Evolutionary conservation across 805 yeast genomes (phyloP).

Genomic region (Candida berthetii): DNA sequence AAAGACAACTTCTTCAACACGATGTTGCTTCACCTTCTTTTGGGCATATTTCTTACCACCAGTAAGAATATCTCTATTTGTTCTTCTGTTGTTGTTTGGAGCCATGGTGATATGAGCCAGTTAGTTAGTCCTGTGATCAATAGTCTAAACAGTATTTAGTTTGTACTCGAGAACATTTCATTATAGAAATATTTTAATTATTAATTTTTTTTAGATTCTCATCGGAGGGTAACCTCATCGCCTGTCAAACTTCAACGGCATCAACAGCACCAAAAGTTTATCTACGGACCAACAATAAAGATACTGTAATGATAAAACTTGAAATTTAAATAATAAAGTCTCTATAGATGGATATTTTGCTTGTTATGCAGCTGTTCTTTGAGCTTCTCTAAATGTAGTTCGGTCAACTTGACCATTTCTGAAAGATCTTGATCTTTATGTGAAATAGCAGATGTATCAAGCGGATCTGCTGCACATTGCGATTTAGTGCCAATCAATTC

Average conservation of each 20-base stretch:
- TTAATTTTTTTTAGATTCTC: too few species aligned
- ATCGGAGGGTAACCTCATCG: too few species aligned
- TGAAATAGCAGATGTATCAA: not conserved
- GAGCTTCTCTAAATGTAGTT: conserved; percentile 10
- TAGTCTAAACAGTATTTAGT: too few species aligned
- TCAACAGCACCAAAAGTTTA: too few species aligned
- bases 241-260: too few species aligned
- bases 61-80: conserved; percentile 81
- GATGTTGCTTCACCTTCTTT: conserved; percentile 55
- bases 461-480: conserved; percentile 1
- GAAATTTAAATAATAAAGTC: too few species aligned
- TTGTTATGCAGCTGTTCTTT: conserved; percentile 2
- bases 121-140: too few species aligned
- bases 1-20: conserved; percentile 81
- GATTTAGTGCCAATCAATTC: not conserved
- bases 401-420: conserved; percentile 18
- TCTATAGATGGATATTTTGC: not conserved
- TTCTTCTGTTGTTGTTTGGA: conserved; percentile 4
- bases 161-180: not conserved
- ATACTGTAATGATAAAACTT: too few species aligned
- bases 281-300: not conserved
- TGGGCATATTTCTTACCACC: conserved; percentile 79
- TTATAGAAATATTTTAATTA: not conserved
- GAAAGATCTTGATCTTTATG: conserved; percentile 16
- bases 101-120: too few species aligned